Conservation (phyloP, 805 yeast genomes). For the Debaryomyces hansenii region DNA sequence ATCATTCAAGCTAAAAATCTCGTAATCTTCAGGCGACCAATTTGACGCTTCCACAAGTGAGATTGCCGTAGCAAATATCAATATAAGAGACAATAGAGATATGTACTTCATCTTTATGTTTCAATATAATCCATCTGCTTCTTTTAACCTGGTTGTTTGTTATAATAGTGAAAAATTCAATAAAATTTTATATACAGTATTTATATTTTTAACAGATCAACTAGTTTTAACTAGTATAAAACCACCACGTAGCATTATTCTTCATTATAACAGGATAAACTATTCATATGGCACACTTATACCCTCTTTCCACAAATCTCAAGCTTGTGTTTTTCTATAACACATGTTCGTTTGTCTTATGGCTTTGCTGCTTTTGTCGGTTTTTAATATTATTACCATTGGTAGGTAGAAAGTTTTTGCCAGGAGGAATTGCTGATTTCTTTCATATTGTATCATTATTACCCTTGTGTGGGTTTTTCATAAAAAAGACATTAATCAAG, state of each 20-base stretch:
- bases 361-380: conserved; percentile 51
- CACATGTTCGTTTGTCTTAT: conserved; percentile 38
- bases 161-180: background rate
- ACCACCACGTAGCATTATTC: background rate
- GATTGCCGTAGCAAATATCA: conserved; percentile 1
- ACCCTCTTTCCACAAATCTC: conserved; percentile 34
- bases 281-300: conserved; percentile 28
- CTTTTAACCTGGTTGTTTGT: too few species aligned
- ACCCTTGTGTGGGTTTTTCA: conserved; percentile 28
- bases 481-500: conserved; percentile 15
- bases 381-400: conserved; percentile 56
- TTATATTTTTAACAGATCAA: background rate
- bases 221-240: too few species aligned
- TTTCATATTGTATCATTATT: conserved; percentile 42
- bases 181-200: background rate
- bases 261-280: background rate
- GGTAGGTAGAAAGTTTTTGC: conserved; percentile 63
- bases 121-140: background rate
- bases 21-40: conserved; percentile 73
- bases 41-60: conserved; percentile 26
- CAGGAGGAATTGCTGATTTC: conserved; percentile 73
- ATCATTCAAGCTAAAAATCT: conserved; percentile 72
- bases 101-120: background rate
- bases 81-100: background rate
- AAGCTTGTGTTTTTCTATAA: conserved; percentile 35